Base-by-base conservation (phyloP, 148 eudicot genomes). In the Rhododendron simsii region DNA sequence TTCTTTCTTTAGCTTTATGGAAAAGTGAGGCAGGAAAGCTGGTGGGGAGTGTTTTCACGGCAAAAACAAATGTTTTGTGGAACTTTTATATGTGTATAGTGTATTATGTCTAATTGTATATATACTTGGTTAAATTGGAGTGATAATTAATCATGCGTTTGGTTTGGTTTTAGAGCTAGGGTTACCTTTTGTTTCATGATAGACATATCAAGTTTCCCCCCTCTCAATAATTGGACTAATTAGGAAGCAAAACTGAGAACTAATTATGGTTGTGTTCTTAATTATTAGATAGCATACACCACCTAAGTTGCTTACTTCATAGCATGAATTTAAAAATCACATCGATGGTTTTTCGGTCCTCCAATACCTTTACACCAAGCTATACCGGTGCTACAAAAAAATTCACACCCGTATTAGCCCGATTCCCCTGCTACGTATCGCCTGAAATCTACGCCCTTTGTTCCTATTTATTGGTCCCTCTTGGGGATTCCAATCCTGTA, bases 1-100 rank as follows among this genome's bases (percentile, higher is more conserved):
- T 82, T 80, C 80, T 88, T 89, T 77, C 89, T 89, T 90, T 95
- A 88, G 86, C 93, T 94, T 94, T 95, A 88, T 90, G 81, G 87
- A 81, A 88, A 90, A 91, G 93, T 82, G 88, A 91, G 89, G 89
- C 84, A 78, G 76, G 76, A 93, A 94, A 89, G 91, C 84, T 85
- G 86, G 84, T 87, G 90, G 87, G 73, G 84, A 79, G 88, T 88
- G 86, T 88, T 87, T 88, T 90, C 86, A 44, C 74, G 90, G 87
- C 87, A 81, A 47, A 81, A 89, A 88, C 80, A 86, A 88, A 35
- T 51, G 30, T 28, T 71, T 83, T 57, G 84, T 82, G 89, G 88
- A 84, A 53, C 82, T 83, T 78, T 44, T 12, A 12, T 23, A 23
- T 16, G 23, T 57, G 13, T 50, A 57, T 6, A 59, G 0, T 63